Conservation (phyloP, 805 yeast species). For the Nakazawaea laoshanensis region DNA sequence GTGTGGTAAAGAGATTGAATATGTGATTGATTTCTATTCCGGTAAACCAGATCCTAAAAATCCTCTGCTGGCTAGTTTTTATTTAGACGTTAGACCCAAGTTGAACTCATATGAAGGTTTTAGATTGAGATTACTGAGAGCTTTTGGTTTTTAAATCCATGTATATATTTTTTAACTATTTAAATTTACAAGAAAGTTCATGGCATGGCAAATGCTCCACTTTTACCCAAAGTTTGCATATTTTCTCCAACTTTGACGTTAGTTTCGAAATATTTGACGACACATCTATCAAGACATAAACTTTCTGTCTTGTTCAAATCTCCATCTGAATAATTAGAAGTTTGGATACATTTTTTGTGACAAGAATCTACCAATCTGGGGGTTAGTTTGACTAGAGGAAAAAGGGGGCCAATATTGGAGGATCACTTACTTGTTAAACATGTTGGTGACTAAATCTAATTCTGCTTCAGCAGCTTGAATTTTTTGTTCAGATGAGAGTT, state of each 20-base stretch:
- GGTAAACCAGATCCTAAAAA: slow-evolving; percentile 39
- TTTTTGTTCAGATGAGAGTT: slow-evolving; percentile 65
- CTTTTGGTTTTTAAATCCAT: slow-evolving; percentile 39
- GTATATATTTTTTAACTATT: slow-evolving; percentile 35
- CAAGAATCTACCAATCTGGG: slow-evolving; percentile 71
- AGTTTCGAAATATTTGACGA: slow-evolving; percentile 87
- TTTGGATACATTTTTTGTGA: slow-evolving; percentile 72
- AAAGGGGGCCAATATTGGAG: background rate
- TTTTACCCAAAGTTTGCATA: slow-evolving; percentile 29
- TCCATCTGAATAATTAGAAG: slow-evolving; percentile 55
- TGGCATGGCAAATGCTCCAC: slow-evolving; percentile 21
- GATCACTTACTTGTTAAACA: slow-evolving; percentile 62
- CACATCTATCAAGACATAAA: slow-evolving; percentile 91
- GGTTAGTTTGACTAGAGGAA: background rate
- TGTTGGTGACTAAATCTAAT: slow-evolving; percentile 93
- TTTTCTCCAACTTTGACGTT: slow-evolving; percentile 89
- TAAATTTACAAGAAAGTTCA: slow-evolving; percentile 7
- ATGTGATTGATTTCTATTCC: slow-evolving; percentile 86
- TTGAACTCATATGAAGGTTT: slow-evolving; percentile 75
- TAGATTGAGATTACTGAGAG: slow-evolving; percentile 53
- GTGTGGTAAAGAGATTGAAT: slow-evolving; percentile 77
- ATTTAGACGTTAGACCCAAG: slow-evolving; percentile 88
- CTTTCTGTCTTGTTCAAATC: slow-evolving; percentile 75
- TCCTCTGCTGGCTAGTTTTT: slow-evolving; percentile 52
- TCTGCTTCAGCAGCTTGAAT: slow-evolving; percentile 93